phyloP scores from a whole-genome alignment of 495 filamentous ascomycete species.

The Lophium mytilinum region DNA sequence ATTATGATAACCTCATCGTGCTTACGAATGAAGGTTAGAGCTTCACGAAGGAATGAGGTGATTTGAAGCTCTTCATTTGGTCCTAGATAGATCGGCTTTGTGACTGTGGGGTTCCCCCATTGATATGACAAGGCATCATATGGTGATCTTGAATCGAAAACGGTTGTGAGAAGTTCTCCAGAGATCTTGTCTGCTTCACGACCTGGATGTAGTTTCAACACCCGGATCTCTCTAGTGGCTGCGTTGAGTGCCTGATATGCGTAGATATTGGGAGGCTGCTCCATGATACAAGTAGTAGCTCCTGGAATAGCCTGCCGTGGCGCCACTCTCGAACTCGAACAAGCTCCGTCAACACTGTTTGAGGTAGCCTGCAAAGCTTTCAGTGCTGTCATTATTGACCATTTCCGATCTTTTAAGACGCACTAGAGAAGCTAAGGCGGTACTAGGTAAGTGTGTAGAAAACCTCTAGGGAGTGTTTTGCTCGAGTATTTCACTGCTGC shows the following conservation, averaged over 20 bases:
- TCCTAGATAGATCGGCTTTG: neutral
- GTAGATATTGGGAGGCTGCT: neutral
- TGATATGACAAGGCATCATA: neutral
- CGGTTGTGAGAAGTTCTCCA: neutral
- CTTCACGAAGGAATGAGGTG: neutral
- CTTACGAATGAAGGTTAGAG: neutral
- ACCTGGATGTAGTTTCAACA: neutral
- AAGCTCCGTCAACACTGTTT: no score
- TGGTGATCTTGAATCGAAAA: neutral
- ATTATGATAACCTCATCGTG: neutral
- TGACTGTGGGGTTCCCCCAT: neutral
- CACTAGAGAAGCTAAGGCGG: no score
- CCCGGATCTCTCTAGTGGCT: neutral
- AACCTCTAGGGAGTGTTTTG: no score
- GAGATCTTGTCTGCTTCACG: neutral
- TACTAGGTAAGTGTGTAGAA: no score
- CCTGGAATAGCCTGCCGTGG: no score
- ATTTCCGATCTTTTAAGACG: no score
- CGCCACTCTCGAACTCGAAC: no score
- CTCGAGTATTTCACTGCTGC: no score
- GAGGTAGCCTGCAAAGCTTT: no score
- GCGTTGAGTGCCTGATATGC: neutral
- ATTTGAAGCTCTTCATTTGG: neutral
- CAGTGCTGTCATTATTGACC: no score
- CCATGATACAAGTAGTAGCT: neutral